Base-by-base conservation (phyloP, 1,139 yeast genomes). In the Debaryomycetaceae sp. region DNA sequence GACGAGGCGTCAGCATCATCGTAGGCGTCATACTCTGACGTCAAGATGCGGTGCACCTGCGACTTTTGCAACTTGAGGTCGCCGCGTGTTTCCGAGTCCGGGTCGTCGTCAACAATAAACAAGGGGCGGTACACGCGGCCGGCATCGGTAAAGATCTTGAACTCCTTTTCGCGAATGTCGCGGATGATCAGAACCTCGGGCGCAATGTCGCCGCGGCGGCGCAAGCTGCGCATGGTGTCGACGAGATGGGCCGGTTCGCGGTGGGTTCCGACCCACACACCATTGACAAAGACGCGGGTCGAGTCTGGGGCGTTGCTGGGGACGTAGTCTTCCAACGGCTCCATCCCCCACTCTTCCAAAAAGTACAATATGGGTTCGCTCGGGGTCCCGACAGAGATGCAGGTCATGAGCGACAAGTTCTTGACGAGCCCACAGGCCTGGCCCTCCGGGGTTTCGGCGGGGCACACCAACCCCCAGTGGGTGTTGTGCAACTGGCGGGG, bases 381-480 rank as follows among this genome's bases (percentile, higher is more conserved):
- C n/a, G 93, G 85, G 8, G 95, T 75, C 54, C 98, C 98, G 39
- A 92, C 98, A 18, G 98, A 90, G 33, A 90, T 86, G 66, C 97
- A 86, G 2, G 97, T 75, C 97, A 92, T 87, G 44, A 90, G 67
- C 1, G 97, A 86, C 52, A 90, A 68, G 55, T 90, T 90, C 65
- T 90, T 90, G 32, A 92, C 98, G 55, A 90, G 69, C 47, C 99
- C 99, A 81, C 99, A 90, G 28, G 99, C 98, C 63, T 90, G 98
- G 49, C 99, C 99, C 67, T 90, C 99, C 3, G 99, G 99, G 12
- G 99, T 90, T 58, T 90, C 99, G 16, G 99, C 98, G 27, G 99
- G 98, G 60, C 99, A 90, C 25, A 90, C 98, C 48, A 90, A 73
- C 49, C 99, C 99, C 98, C 98, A 92, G 62, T 92, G 99, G 18